These are phyloP conservation scores for Chenopodium album DNA, from an alignment of 148 eudicot genomes.

Conservation along the genomic window DNA sequence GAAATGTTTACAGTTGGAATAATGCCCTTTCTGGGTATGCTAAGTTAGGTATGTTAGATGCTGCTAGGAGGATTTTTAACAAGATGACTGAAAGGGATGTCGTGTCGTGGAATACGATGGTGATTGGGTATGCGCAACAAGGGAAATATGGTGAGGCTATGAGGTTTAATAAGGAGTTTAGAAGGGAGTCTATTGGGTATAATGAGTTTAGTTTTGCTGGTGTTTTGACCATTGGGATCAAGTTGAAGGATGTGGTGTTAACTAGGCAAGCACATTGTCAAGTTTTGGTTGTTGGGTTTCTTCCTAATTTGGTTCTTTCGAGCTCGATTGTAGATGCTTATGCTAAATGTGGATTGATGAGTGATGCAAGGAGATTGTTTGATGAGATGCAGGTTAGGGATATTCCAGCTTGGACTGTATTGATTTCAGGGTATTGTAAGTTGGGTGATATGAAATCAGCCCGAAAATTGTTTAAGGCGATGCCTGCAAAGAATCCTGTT, in stretches of 20 bases:
- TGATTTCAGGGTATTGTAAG: conserved; percentile 74
- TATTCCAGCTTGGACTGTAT: conserved; percentile 72
- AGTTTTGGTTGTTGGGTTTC: conserved; percentile 55
- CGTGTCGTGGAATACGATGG: conserved; percentile 85
- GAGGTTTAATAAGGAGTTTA: conserved; percentile 50
- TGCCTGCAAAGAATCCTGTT: conserved; percentile 70
- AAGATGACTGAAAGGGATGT: conserved; percentile 60
- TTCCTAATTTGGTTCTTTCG: conserved; percentile 55
- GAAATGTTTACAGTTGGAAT: too few species aligned
- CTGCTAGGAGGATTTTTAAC: conserved; percentile 61
- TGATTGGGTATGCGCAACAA: conserved; percentile 57
- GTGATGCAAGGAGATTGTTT: conserved; percentile 66
- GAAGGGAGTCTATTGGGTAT: conserved; percentile 39
- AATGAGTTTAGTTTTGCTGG: conserved; percentile 81
- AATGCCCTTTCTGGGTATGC: too few species aligned
- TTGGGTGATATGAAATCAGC: conserved; percentile 79
- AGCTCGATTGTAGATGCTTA: conserved; percentile 81
- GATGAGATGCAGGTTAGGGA: conserved; percentile 68
- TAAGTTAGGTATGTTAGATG: too few species aligned
- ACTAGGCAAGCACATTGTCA: conserved; percentile 71
- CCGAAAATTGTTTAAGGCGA: conserved; percentile 51
- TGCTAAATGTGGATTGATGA: conserved; percentile 58
- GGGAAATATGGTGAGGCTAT: conserved; percentile 50
- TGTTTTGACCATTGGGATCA: conserved; percentile 60
- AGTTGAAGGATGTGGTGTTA: conserved; percentile 49